Evolutionary conservation across 441 rosid genomes (phyloP).

Genomic region (Erysimum cheiri): DNA sequence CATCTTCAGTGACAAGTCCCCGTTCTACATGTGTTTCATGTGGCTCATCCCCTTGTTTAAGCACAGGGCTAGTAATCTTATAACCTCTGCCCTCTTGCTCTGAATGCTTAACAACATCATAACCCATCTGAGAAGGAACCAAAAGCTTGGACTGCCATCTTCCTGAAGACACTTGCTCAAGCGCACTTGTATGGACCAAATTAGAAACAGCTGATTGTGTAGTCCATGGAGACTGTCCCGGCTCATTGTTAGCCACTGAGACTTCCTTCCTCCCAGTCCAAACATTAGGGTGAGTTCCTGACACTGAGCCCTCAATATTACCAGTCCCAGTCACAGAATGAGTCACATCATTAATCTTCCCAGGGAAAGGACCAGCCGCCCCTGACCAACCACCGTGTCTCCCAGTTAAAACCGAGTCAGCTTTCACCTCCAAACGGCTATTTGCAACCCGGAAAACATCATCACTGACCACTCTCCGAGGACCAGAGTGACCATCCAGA

Average conservation of each 20-base stretch:
- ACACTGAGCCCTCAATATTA: conserved; percentile 43
- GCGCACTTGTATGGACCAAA: conserved; percentile 73
- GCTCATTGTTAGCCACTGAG: conserved; percentile 46
- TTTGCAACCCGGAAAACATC: conserved; percentile 54
- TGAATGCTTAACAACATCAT: conserved; percentile 52
- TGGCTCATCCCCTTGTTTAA: conserved; percentile 45
- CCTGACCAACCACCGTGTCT: conserved; percentile 45
- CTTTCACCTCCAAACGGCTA: conserved; percentile 55
- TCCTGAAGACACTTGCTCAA: conserved; percentile 80
- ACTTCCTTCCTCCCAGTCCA: conserved; percentile 71
- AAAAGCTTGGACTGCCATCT: conserved; percentile 77
- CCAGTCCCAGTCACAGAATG: conserved; percentile 44
- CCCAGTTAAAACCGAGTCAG: conserved; percentile 51
- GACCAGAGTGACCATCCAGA: conserved; percentile 65
- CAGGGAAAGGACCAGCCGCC: conserved; percentile 45
- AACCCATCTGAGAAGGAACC: conserved; percentile 46
- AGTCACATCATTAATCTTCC: conserved; percentile 49
- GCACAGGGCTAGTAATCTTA: conserved; percentile 46
- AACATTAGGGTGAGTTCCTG: conserved; percentile 58
- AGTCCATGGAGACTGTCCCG: conserved; percentile 55
- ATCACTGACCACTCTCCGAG: conserved; percentile 68
- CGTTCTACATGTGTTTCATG: conserved; percentile 50
- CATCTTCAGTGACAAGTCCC: conserved; percentile 47
- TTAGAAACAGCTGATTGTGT: conserved; percentile 58
- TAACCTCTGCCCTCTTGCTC: conserved; percentile 50